Conservation (phyloP, 768 basidiomycete genomes). For the Amanita pallidorosea region DNA sequence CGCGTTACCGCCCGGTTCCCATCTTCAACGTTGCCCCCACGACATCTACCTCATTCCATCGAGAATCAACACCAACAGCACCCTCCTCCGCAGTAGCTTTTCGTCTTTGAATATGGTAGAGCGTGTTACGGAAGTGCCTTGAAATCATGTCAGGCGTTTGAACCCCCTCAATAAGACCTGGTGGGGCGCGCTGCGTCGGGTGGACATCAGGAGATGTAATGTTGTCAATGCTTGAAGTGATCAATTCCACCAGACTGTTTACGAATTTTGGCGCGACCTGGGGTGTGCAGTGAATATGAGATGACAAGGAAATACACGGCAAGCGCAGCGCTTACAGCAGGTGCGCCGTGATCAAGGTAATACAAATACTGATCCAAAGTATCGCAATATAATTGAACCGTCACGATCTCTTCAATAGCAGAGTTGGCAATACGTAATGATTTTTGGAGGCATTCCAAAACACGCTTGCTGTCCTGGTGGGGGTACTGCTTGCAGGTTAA, state of each 20-base stretch:
- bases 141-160: constrained; percentile 91
- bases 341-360: constrained; percentile 88
- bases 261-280: constrained; percentile 94
- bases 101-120: constrained; percentile 70
- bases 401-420: constrained; percentile 94
- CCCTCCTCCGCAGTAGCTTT: constrained; percentile 44
- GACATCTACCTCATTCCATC: constrained; percentile 86
- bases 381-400: constrained; percentile 92
- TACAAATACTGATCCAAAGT: constrained; percentile 94
- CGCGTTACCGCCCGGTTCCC: constrained; percentile 51
- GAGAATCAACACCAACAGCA: constrained; percentile 27
- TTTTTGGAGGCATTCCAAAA: constrained; percentile 95
- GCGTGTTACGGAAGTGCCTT: constrained; percentile 87
- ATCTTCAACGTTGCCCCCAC: constrained; percentile 85
- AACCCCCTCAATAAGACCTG: constrained; percentile 86
- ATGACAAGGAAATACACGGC: background rate
- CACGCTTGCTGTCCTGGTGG: constrained; percentile 92
- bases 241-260: constrained; percentile 91
- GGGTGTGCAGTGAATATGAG: background rate
- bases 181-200: constrained; percentile 77
- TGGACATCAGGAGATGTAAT: constrained; percentile 84
- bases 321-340: constrained; percentile 55
- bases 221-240: constrained; percentile 88
- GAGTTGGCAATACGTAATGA: constrained; percentile 93
- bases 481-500: constrained; percentile 42